Conservation (phyloP, 805 yeast species). For the Saturnispora bothae region DNA sequence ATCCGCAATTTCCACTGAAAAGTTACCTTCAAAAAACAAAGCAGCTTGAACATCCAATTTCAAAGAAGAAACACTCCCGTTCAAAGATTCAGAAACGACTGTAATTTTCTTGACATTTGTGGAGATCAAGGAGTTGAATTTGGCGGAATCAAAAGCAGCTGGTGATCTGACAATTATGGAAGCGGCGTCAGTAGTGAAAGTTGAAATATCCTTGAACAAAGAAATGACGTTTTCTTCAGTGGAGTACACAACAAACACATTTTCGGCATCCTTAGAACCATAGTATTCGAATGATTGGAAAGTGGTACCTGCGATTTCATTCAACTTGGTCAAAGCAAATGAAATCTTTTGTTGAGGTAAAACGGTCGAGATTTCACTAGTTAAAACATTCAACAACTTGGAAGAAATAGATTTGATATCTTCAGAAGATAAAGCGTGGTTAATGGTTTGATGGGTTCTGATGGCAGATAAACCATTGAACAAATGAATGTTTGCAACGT, state of each 20-base stretch:
- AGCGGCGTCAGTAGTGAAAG: conserved; percentile 25
- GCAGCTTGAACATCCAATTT: conserved; percentile 68
- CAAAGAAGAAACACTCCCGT: conserved; percentile 30
- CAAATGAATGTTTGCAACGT: conserved; percentile 54
- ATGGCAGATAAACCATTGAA: conserved; percentile 71
- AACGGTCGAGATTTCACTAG: conserved; percentile 16
- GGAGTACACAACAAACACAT: conserved; percentile 78
- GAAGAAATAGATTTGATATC: conserved; percentile 31
- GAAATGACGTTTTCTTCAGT: conserved; percentile 47
- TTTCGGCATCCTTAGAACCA: conserved; percentile 53
- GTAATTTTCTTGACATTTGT: conserved; percentile 45
- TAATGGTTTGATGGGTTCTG: conserved; percentile 38
- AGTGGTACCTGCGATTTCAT: conserved; percentile 39
- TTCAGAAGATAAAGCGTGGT: conserved; percentile 34
- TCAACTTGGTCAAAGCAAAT: conserved; percentile 39
- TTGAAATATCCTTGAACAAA: conserved; percentile 35
- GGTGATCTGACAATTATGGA: conserved; percentile 73
- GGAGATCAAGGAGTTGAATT: conserved; percentile 53
- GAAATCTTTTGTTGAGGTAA: conserved; percentile 29
- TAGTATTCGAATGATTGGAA: conserved; percentile 58
- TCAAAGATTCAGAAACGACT: conserved; percentile 49
- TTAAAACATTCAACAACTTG: conserved; percentile 26
- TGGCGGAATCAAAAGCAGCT: conserved; percentile 60
- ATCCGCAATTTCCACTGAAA: conserved; percentile 37
- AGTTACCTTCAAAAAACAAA: conserved; percentile 41